These are phyloP conservation scores for Drechslerella dactyloides DNA, from an alignment of 2,329 filamentous ascomycete genomes.

Conservation along the genomic window DNA sequence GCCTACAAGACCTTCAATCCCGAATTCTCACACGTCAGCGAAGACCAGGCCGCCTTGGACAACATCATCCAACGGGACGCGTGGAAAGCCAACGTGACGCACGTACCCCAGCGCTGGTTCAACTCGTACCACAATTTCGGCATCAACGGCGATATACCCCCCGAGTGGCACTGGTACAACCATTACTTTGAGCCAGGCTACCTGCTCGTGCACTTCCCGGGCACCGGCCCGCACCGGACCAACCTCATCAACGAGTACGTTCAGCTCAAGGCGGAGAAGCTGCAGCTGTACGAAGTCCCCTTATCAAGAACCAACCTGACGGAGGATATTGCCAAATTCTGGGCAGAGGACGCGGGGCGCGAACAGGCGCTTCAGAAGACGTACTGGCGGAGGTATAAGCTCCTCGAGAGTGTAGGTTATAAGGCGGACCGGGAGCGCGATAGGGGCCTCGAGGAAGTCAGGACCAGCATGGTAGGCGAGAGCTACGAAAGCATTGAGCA, in stretches of 20 bases:
- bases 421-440: constrained; percentile 6
- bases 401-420: constrained; percentile 7
- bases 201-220: constrained; percentile 51
- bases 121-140: constrained; percentile 54
- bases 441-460: constrained; percentile 6
- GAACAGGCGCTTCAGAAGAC: constrained; percentile 13
- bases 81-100: constrained; percentile 52
- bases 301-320: constrained; percentile 7
- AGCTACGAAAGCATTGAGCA: constrained; percentile 3
- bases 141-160: constrained; percentile 21
- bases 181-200: constrained; percentile 33
- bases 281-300: constrained; percentile 13
- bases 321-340: constrained; percentile 8
- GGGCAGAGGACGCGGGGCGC: constrained; percentile 12
- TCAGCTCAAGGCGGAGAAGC: constrained; percentile 5
- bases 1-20: constrained; percentile 58
- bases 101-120: constrained; percentile 56
- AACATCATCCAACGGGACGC: constrained; percentile 53
- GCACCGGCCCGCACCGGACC: constrained; percentile 12
- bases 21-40: constrained; percentile 47
- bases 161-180: constrained; percentile 16
- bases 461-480: constrained; percentile 9
- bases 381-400: background rate
- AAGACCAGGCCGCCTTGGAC: constrained; percentile 55
- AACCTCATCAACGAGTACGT: constrained; percentile 28